A percentile compares a stretch with the other conserved stretches of the same genome.
Conservation (phyloP, 2,329 filamentous ascomycete species). For the Fusarium nisikadoi region DNA sequence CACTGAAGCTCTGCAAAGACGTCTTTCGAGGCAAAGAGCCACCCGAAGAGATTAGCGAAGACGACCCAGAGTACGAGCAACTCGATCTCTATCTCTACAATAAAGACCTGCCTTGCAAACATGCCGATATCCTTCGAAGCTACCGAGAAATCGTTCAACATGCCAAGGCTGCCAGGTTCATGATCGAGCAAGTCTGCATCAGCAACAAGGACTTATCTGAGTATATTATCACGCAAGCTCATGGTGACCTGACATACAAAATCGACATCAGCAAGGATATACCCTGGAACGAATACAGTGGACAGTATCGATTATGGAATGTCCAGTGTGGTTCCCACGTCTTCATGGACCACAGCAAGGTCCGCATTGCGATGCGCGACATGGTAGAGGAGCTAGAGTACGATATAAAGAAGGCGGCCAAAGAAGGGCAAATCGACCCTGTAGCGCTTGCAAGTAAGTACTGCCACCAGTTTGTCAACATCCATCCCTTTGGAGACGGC, state of each 20-base stretch:
- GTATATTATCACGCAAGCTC: slow-evolving; percentile 38
- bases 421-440: neutral
- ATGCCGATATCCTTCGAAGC: neutral
- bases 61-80: neutral
- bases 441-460: slow-evolving; percentile 39
- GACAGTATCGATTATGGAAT: slow-evolving; percentile 40
- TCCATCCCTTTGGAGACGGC: slow-evolving; percentile 52
- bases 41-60: neutral
- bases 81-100: neutral
- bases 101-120: neutral
- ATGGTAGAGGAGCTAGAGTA: neutral
- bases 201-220: slow-evolving; percentile 25
- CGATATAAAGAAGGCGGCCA: neutral
- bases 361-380: neutral
- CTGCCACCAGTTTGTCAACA: slow-evolving; percentile 47
- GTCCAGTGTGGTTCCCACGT: slow-evolving; percentile 11
- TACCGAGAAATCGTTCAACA: slow-evolving; percentile 29
- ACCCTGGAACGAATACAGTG: slow-evolving; percentile 24
- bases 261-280: slow-evolving; percentile 2
- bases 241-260: slow-evolving; percentile 31
- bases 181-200: slow-evolving; percentile 21
- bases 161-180: slow-evolving; percentile 21
- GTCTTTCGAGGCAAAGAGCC: neutral
- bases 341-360: neutral
- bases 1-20: neutral